These are phyloP conservation scores for Aspergillus thermomutatus DNA, from an alignment of 2,329 filamentous ascomycete species.

Conservation along the genomic window DNA sequence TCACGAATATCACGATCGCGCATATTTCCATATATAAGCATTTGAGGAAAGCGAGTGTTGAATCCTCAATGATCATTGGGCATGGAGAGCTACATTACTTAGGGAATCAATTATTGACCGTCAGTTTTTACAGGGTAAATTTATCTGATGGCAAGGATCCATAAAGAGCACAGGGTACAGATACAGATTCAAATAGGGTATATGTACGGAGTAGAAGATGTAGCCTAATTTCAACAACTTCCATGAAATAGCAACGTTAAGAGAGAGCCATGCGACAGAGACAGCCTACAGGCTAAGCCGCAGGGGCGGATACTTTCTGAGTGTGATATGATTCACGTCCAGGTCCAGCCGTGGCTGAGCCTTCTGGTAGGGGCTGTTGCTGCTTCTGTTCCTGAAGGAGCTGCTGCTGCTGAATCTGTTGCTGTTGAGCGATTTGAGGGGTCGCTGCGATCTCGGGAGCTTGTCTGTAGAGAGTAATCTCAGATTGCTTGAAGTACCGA, in stretches of 20 bases:
- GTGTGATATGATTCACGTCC: slow-evolving; percentile 22
- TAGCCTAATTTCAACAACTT: slow-evolving; percentile 3
- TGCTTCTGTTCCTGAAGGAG: slow-evolving; percentile 31
- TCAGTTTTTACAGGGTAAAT: neutral
- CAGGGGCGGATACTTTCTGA: slow-evolving; percentile 22
- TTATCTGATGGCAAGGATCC: neutral
- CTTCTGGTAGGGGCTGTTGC: slow-evolving; percentile 35
- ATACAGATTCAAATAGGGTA: neutral
- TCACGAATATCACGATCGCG: neutral
- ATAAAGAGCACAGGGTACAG: neutral
- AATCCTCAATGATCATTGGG: neutral
- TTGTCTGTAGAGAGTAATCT: slow-evolving; percentile 94
- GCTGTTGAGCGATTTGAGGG: slow-evolving; percentile 39
- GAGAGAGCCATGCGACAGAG: neutral
- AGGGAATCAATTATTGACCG: neutral
- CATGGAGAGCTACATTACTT: neutral
- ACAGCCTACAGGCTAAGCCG: slow-evolving; percentile 17
- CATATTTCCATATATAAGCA: neutral
- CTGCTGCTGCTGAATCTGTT: slow-evolving; percentile 38
- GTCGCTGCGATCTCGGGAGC: slow-evolving; percentile 45
- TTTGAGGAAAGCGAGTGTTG: neutral
- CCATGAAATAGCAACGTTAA: slow-evolving; percentile 3
- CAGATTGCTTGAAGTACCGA: slow-evolving; percentile 98
- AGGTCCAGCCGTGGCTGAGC: slow-evolving; percentile 33
- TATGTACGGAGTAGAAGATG: slow-evolving; percentile 7